Evolutionary conservation across 2,329 filamentous ascomycete species (phyloP).

Genomic region (Fusarium paranaense): DNA sequence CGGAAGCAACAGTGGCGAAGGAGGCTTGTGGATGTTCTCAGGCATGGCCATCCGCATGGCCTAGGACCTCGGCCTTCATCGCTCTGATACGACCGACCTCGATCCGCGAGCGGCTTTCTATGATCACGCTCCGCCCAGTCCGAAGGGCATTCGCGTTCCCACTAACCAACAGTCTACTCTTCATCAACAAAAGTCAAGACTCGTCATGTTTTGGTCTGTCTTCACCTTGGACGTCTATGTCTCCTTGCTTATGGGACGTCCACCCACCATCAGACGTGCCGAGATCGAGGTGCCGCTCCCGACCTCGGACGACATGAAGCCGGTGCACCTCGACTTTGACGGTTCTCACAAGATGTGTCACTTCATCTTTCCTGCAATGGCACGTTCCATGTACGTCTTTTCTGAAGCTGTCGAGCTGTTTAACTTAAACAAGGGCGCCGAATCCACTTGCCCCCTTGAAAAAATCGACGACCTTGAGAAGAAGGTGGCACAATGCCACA

Average conservation of each 20-base stretch:
- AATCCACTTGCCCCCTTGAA: background rate
- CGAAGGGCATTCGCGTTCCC: background rate
- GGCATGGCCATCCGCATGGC: background rate
- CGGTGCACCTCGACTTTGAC: background rate
- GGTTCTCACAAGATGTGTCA: background rate
- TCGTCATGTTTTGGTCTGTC: background rate
- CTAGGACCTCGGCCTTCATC: background rate
- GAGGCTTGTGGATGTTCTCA: background rate
- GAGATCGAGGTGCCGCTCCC: background rate
- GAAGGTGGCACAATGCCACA: background rate
- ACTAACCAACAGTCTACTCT: background rate
- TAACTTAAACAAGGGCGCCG: background rate
- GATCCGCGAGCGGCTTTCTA: background rate
- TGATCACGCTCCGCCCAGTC: background rate
- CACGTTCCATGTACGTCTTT: background rate
- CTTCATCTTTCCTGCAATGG: background rate
- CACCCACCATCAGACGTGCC: background rate
- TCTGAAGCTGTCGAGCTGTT: background rate
- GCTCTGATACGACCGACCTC: background rate
- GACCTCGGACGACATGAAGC: background rate
- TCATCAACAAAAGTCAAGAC: background rate
- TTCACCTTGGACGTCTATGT: background rate
- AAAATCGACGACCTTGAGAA: background rate
- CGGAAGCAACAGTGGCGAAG: background rate
- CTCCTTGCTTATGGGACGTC: background rate